phyloP scores from a whole-genome alignment of 2,329 filamentous ascomycete species.

The Cordyceps tenuipes region DNA sequence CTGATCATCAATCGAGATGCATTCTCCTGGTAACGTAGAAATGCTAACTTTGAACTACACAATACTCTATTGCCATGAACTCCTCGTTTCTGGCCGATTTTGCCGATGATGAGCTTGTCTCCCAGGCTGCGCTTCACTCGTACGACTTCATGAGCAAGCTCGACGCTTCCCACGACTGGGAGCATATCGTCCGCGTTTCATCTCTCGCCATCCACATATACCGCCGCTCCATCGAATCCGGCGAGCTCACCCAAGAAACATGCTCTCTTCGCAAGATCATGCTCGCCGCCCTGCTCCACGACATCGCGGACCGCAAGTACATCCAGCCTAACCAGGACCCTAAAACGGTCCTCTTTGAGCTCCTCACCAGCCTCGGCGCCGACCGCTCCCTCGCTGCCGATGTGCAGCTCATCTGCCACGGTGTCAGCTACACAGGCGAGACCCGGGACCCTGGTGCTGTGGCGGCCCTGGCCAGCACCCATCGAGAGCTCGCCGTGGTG shows the following conservation, averaged over 20 bases:
- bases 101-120: conserved; percentile 36
- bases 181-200: conserved; percentile 73
- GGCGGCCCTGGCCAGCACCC: conserved; percentile 43
- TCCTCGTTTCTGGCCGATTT: not conserved
- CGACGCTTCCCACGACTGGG: conserved; percentile 82
- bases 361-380: conserved; percentile 52
- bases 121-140: conserved; percentile 55
- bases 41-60: not conserved
- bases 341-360: conserved; percentile 44
- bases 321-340: conserved; percentile 47
- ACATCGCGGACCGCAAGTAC: conserved; percentile 84
- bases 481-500: conserved; percentile 63
- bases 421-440: conserved; percentile 76
- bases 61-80: not conserved
- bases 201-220: conserved; percentile 61
- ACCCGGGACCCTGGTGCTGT: conserved; percentile 51
- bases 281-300: conserved; percentile 69
- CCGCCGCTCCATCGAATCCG: conserved; percentile 31
- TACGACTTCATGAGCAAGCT: conserved; percentile 65
- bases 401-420: conserved; percentile 63
- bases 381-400: conserved; percentile 48
- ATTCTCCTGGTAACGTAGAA: not conserved
- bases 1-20: not conserved
- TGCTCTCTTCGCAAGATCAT: conserved; percentile 43
- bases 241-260: not conserved